phyloP scores from a whole-genome alignment of 2,329 filamentous ascomycete species.

The Phialocephala subalpina region DNA sequence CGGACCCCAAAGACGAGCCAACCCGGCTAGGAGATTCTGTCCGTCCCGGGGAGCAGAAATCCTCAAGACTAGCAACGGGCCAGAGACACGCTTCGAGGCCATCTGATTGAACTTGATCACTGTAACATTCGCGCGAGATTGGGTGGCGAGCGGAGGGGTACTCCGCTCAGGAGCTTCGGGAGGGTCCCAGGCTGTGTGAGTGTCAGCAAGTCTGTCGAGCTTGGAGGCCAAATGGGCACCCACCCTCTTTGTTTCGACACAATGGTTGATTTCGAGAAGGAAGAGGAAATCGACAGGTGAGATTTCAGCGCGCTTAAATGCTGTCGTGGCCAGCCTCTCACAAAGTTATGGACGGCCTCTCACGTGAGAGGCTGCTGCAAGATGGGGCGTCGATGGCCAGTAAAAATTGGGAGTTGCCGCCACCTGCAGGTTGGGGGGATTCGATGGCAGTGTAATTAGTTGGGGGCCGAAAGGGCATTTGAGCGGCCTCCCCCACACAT shows the following conservation, averaged over 20 bases:
- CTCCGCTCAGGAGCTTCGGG: constrained; percentile 20
- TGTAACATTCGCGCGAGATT: constrained; percentile 21
- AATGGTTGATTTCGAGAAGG: neutral
- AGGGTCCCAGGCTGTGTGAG: no score
- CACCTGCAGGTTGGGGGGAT: neutral
- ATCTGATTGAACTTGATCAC: constrained; percentile 29
- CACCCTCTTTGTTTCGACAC: neutral
- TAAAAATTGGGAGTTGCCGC: neutral
- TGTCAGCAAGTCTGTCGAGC: no score
- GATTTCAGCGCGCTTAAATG: neutral
- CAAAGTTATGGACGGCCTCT: neutral
- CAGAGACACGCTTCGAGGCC: constrained; percentile 16
- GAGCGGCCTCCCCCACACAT: neutral
- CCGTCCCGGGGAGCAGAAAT: constrained; percentile 23
- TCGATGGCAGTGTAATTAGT: neutral
- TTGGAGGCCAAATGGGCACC: neutral
- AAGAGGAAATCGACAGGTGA: neutral
- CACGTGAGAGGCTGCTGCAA: neutral
- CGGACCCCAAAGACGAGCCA: constrained; percentile 14
- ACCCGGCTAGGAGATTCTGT: constrained; percentile 21
- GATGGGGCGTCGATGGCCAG: neutral
- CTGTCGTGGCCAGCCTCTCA: constrained; percentile 6
- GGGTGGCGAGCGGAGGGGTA: constrained; percentile 18
- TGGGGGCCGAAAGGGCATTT: neutral
- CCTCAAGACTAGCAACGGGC: constrained; percentile 9